A percentile compares a stretch with the other conserved stretches of the same genome.
Evolutionary conservation across 208 protist genomes (phyloP).

Genomic region (Trypanosoma vivax): DNA sequence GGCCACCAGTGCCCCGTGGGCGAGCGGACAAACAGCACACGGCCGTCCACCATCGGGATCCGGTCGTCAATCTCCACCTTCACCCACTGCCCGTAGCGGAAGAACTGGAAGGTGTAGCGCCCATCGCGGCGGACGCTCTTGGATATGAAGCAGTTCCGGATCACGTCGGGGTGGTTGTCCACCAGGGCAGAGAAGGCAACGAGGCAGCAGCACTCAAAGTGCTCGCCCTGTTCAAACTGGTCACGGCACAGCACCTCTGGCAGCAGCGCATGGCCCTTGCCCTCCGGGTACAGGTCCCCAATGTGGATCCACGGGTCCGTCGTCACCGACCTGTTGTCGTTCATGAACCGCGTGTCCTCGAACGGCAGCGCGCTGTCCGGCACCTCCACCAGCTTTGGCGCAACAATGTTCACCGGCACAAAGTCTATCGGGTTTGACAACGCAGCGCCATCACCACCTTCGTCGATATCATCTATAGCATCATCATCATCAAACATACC

Average conservation of each 20-base stretch:
- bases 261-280: conserved; percentile 43
- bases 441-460: conserved; percentile 34
- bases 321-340: conserved; percentile 45
- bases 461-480: conserved; percentile 63
- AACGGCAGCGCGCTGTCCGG: conserved; percentile 58
- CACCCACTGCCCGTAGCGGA: conserved; percentile 52
- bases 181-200: conserved; percentile 57
- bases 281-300: conserved; percentile 67
- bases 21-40: conserved; percentile 52
- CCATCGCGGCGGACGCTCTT: conserved; percentile 68
- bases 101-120: conserved; percentile 79
- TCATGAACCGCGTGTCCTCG: conserved; percentile 55
- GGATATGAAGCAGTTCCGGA: conserved; percentile 73
- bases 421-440: conserved; percentile 47
- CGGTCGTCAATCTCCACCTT: conserved; percentile 56
- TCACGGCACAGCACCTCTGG: conserved; percentile 46
- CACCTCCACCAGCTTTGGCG: conserved; percentile 31
- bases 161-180: conserved; percentile 54
- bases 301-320: conserved; percentile 65
- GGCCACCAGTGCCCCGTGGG: conserved; percentile 68
- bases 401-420: conserved; percentile 27
- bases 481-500: conserved; percentile 75
- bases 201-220: conserved; percentile 80
- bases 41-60: conserved; percentile 39
- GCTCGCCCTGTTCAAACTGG: conserved; percentile 69